A percentile compares a stretch with the other conserved stretches of the same genome.
Conservation (phyloP, 2,329 filamentous ascomycete genomes). For the Apiospora saccharicola region DNA sequence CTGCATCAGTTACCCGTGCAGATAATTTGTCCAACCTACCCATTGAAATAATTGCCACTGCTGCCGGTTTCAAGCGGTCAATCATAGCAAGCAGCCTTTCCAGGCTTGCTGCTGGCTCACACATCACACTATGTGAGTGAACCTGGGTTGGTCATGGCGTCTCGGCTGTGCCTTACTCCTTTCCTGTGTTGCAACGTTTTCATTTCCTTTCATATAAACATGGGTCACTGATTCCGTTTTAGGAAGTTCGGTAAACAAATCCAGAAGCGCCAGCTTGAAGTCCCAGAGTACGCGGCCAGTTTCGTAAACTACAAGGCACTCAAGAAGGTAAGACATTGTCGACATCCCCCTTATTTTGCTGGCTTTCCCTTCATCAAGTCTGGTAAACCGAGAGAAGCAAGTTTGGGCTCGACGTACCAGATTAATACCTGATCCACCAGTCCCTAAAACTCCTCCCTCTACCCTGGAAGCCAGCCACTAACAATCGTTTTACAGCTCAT, state of each 20-base stretch:
- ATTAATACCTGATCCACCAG: constrained; percentile 11
- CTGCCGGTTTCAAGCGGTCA: constrained; percentile 28
- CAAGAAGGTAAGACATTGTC: constrained; percentile 78
- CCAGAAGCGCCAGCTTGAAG: constrained; percentile 97
- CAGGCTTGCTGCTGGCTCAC: constrained; percentile 37
- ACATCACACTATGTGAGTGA: constrained; percentile 46
- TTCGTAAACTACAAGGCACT: constrained; percentile 99
- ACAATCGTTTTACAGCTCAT: constrained; percentile 74
- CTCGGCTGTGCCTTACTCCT: background rate
- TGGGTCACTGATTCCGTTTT: constrained; percentile 26
- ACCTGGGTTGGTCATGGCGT: constrained; percentile 13
- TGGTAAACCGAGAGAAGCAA: constrained; percentile 1
- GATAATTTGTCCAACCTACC: background rate
- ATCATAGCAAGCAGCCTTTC: constrained; percentile 35
- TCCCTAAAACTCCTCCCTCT: background rate
- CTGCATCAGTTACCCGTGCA: constrained; percentile 1
- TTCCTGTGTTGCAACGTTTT: constrained; percentile 8
- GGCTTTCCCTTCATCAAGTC: background rate
- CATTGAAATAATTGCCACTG: constrained; percentile 25
- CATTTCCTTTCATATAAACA: background rate
- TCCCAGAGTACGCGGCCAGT: constrained; percentile 98
- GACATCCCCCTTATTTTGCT: background rate
- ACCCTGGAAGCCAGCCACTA: constrained; percentile 38
- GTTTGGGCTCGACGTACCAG: background rate
- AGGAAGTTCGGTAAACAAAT: constrained; percentile 99